phyloP scores from a whole-genome alignment of 192 early-diverging fungal species.

The Coemansia sp. region DNA sequence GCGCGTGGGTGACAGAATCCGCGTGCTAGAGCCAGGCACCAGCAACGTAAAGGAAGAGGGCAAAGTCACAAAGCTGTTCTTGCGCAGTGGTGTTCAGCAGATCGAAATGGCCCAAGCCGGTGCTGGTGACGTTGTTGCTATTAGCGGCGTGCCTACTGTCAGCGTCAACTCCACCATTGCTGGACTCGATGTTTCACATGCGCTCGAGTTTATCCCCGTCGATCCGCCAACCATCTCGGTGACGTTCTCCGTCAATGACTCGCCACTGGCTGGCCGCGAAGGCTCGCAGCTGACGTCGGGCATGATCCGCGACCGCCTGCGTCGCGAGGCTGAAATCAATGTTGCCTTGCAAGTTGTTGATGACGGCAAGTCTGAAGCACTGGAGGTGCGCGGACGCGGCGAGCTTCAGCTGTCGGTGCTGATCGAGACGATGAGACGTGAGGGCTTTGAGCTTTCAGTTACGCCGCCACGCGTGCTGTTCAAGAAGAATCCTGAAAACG shows the following conservation, averaged over 20 bases:
- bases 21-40: constrained; percentile 68
- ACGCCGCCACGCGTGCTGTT: constrained; percentile 83
- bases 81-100: constrained; percentile 75
- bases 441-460: constrained; percentile 85
- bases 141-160: constrained; percentile 76
- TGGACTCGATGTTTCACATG: constrained; percentile 57
- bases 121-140: constrained; percentile 81
- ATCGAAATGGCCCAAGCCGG: constrained; percentile 73
- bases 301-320: constrained; percentile 76
- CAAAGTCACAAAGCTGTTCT: constrained; percentile 75
- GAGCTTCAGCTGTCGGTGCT: constrained; percentile 87
- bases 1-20: constrained; percentile 75
- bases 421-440: constrained; percentile 89
- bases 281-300: constrained; percentile 76
- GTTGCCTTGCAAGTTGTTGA: constrained; percentile 78
- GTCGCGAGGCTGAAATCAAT: constrained; percentile 81
- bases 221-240: constrained; percentile 88
- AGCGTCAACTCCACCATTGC: constrained; percentile 85
- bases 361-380: constrained; percentile 67
- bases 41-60: constrained; percentile 71
- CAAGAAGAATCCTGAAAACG: constrained; percentile 64
- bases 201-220: constrained; percentile 77
- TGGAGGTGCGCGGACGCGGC: constrained; percentile 87
- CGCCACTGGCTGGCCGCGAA: constrained; percentile 81
- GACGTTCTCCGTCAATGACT: constrained; percentile 86